Percentiles rank a stretch among this genome's conserved stretches.
Evolutionary conservation across 2,329 filamentous ascomycete species (phyloP).

Genomic region (Aureobasidium sp.): DNA sequence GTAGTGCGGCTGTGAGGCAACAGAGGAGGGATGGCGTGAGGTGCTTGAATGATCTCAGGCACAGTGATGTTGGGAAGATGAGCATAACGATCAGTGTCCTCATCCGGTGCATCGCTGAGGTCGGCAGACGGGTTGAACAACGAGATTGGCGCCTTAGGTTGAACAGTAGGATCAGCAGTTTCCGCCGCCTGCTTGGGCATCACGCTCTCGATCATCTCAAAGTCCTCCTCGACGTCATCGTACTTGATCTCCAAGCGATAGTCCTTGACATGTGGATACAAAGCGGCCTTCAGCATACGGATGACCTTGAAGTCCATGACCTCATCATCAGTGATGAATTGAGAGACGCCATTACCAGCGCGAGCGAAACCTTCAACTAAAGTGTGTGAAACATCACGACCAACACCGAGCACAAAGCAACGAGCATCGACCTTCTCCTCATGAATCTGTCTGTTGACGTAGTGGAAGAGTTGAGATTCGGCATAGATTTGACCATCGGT

Average conservation of each 20-base stretch:
- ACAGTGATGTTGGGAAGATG: constrained; percentile 44
- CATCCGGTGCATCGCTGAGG: constrained; percentile 29
- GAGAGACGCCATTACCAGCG: constrained; percentile 50
- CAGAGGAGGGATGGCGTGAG: constrained; percentile 53
- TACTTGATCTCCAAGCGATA: constrained; percentile 58
- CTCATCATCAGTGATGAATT: constrained; percentile 54
- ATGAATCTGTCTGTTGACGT: constrained; percentile 36
- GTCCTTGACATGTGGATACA: constrained; percentile 57
- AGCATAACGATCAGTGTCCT: constrained; percentile 32
- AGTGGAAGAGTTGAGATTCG: constrained; percentile 39
- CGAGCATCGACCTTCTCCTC: constrained; percentile 37
- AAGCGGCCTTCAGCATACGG: constrained; percentile 63
- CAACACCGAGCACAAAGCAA: constrained; percentile 51
- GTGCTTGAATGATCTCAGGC: constrained; percentile 56
- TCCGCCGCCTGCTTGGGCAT: neutral
- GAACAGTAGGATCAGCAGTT: neutral
- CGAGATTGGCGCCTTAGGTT: constrained; percentile 39
- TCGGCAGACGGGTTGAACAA: constrained; percentile 48
- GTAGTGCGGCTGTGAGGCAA: constrained; percentile 59
- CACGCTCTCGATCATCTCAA: constrained; percentile 51
- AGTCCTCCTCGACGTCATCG: constrained; percentile 38
- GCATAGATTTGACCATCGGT: constrained; percentile 49
- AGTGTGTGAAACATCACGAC: constrained; percentile 44
- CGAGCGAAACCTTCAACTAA: constrained; percentile 51
- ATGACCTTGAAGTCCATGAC: constrained; percentile 61